Percentiles rank a stretch among this genome's conserved stretches.
These are phyloP conservation scores for Ceratobasidium sp. DNA, from an alignment of 1,284 basidiomycete genomes.

Conservation along the genomic window DNA sequence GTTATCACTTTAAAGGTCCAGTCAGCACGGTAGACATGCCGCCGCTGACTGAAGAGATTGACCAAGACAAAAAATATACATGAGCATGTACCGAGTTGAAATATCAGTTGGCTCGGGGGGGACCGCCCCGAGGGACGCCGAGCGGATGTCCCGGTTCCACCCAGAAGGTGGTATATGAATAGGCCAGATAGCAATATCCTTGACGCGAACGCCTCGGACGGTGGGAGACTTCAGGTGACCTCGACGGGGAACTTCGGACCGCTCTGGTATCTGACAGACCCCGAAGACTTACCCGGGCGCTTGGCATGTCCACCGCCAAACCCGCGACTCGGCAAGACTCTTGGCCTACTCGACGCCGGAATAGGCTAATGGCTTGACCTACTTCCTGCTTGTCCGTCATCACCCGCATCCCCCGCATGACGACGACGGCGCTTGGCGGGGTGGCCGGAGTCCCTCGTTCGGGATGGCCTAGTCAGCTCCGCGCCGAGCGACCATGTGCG, in stretches of 20 bases:
- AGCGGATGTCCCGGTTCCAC: slow-evolving; percentile 4
- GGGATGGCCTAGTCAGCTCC: neutral
- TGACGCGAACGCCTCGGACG: neutral
- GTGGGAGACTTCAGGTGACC: slow-evolving; percentile 16
- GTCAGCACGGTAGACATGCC: slow-evolving; percentile 51
- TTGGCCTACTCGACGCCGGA: neutral
- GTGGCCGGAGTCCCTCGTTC: neutral
- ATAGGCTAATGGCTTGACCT: neutral
- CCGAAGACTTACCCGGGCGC: neutral
- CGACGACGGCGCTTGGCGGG: neutral
- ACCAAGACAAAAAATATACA: slow-evolving; percentile 13
- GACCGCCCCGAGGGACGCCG: slow-evolving; percentile 16
- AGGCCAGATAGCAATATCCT: neutral
- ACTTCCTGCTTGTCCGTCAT: no score
- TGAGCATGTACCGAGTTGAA: slow-evolving; percentile 8
- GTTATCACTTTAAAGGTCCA: slow-evolving; percentile 54
- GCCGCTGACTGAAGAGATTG: slow-evolving; percentile 10
- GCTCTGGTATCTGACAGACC: neutral
- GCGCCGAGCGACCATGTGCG: neutral
- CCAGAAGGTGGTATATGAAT: slow-evolving; percentile 16
- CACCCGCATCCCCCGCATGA: slow-evolving; percentile 9
- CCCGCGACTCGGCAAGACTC: neutral
- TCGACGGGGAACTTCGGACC: slow-evolving; percentile 16
- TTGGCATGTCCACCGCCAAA: slow-evolving; percentile 10
- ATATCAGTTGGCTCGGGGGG: slow-evolving; percentile 9